Percentiles rank a stretch among this genome's conserved stretches.
These are phyloP conservation scores for Castanea sativa DNA, from an alignment of 306 rosid genomes.

Conservation along the genomic window DNA sequence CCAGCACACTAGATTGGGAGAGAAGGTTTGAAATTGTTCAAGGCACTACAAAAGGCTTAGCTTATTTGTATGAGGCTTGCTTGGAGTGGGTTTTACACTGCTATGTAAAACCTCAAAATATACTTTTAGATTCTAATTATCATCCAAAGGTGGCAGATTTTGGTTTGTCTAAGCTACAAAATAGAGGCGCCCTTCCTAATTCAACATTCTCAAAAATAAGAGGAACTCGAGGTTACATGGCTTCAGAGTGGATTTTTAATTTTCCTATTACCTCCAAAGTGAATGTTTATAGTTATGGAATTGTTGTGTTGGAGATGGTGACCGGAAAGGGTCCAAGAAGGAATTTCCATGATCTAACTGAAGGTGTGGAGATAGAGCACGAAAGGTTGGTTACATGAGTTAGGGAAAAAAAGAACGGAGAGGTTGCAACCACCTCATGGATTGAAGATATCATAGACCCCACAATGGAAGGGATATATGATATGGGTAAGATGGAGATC, in stretches of 20 bases:
- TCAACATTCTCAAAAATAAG: slow-evolving; percentile 40
- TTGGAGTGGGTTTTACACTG: slow-evolving; percentile 76
- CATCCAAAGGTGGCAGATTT: slow-evolving; percentile 68
- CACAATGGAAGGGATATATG: slow-evolving; percentile 22
- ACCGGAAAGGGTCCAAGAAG: slow-evolving; percentile 39
- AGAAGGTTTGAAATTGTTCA: slow-evolving; percentile 49
- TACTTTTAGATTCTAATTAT: slow-evolving; percentile 44
- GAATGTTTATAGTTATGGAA: slow-evolving; percentile 62
- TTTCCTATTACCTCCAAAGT: slow-evolving; percentile 57
- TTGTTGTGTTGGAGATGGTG: slow-evolving; percentile 61
- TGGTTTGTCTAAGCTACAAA: slow-evolving; percentile 47
- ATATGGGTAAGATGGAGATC: slow-evolving; percentile 29
- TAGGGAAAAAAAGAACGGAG: slow-evolving; percentile 21
- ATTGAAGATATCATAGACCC: slow-evolving; percentile 40
- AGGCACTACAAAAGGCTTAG: slow-evolving; percentile 53
- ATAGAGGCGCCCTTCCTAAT: slow-evolving; percentile 31
- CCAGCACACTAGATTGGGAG: slow-evolving; percentile 39
- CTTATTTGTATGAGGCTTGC: slow-evolving; percentile 69
- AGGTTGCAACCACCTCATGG: slow-evolving; percentile 18
- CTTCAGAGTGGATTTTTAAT: slow-evolving; percentile 65
- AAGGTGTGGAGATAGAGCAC: slow-evolving; percentile 20
- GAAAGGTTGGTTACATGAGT: slow-evolving; percentile 41
- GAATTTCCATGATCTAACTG: background rate
- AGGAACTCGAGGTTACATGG: slow-evolving; percentile 71
- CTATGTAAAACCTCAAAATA: slow-evolving; percentile 69